phyloP scores from a whole-genome alignment of 768 basidiomycete genomes.

The Trametes cinnabarina region DNA sequence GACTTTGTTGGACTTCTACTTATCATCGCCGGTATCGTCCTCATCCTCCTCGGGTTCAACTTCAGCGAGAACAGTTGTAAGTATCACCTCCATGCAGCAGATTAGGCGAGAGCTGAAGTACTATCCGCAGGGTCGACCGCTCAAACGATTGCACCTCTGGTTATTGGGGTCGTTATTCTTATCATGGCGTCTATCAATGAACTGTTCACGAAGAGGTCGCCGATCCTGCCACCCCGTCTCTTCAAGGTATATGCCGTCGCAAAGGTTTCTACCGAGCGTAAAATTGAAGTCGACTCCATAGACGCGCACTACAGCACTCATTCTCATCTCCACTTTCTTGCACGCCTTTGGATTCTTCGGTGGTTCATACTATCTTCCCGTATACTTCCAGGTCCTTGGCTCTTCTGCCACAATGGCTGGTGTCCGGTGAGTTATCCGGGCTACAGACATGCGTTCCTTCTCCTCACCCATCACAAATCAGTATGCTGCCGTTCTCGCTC shows the following conservation, averaged over 20 bases:
- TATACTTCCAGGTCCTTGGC: slow-evolving; percentile 79
- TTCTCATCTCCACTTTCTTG: slow-evolving; percentile 57
- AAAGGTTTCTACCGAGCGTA: too few species aligned
- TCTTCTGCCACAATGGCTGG: slow-evolving; percentile 70
- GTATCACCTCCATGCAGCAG: slow-evolving; percentile 24
- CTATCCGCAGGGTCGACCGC: slow-evolving; percentile 49
- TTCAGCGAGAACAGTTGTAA: slow-evolving; percentile 65
- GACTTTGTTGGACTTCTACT: slow-evolving; percentile 69
- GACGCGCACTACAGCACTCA: slow-evolving; percentile 71
- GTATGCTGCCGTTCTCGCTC: slow-evolving; percentile 75
- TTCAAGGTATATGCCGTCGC: slow-evolving; percentile 59
- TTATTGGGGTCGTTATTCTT: slow-evolving; percentile 54
- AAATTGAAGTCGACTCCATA: too few species aligned
- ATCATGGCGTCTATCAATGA: slow-evolving; percentile 58
- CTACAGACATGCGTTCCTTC: neutral
- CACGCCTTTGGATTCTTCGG: slow-evolving; percentile 66
- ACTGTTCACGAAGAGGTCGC: slow-evolving; percentile 56
- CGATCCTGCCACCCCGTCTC: slow-evolving; percentile 71
- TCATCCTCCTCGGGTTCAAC: slow-evolving; percentile 71
- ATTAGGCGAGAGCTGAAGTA: neutral
- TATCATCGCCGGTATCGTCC: slow-evolving; percentile 64
- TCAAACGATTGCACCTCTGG: slow-evolving; percentile 62
- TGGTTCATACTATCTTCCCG: slow-evolving; percentile 67
- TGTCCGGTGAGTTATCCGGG: slow-evolving; percentile 45
- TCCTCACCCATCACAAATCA: slow-evolving; percentile 24